Base-by-base conservation (phyloP, 2,329 filamentous ascomycete genomes). In the Akanthomyces muscarius region DNA sequence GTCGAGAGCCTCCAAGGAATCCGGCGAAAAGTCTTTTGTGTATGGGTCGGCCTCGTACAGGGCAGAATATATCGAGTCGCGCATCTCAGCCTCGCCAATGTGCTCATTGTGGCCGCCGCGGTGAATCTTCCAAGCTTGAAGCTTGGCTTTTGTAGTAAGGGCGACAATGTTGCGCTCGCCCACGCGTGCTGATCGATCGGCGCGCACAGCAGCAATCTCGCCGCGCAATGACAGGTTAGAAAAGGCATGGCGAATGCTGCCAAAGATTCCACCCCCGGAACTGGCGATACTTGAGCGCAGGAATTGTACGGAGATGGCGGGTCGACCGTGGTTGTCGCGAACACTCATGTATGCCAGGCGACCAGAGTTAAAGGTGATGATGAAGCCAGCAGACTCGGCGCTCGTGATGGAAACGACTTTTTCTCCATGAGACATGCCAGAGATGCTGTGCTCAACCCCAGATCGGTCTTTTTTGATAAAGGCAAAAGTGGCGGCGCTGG, bases 41-140 rank as follows among this genome's bases (percentile, higher is more conserved):
- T 80, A 74, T 1, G 82, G 77, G 51, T 83, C 81, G 13, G 81
- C 76, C 45, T 83, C 77, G 60, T 84, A 83, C 21, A 96, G 77
- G 38, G 87, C 85, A 2, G 80, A 74, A 18, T 88, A 72, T 42
- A 97, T 81, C 4, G 83, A 76, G 25, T 87, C 85, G 62, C 87
- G 85, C 63, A 87, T 80, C 72, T 96, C 90, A 25, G 88, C 80
- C 65, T 94, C 91, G 30, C 84, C 83, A 53, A 89, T 84, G 54
- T 91, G 82, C 50, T 90, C 86, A 71, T 92, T 88, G 68, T 93
- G 91, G 41, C 93, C 93, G 65, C 90, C 91, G 74, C 94, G 91
- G 70, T 94, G 92, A 50, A 97, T 83, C 71, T 89, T 90, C 95
- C 95, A 99, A 8, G 89, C 83, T 69, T 96, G 89, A 30, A 99